Percentiles rank a stretch among this genome's conserved stretches.
Conservation (phyloP, 2,329 filamentous ascomycete species). For the Pyrenophora seminiperda region DNA sequence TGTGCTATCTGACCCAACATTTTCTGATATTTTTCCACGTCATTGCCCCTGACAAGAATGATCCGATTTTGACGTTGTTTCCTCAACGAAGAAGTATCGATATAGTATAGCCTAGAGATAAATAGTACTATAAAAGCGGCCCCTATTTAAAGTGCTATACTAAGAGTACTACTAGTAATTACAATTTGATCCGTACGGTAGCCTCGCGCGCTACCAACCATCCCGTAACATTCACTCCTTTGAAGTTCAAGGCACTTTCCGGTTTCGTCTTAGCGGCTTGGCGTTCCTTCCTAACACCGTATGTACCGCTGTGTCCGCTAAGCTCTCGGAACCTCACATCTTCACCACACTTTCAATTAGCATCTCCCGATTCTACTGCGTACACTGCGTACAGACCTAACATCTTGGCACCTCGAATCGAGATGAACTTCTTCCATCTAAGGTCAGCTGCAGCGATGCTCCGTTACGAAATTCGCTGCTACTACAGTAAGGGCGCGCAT, state of each 20-base stretch:
- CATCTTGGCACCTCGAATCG: background rate
- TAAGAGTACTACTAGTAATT: too few species aligned
- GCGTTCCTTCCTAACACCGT: background rate
- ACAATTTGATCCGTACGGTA: too few species aligned
- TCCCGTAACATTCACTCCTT: background rate
- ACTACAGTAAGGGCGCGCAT: slow-evolving; percentile 12
- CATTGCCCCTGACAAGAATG: too few species aligned
- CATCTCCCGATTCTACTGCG: slow-evolving; percentile 5
- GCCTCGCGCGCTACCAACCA: background rate
- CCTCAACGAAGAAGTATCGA: too few species aligned
- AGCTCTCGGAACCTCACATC: background rate
- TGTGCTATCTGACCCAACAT: too few species aligned
- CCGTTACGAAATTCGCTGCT: background rate
- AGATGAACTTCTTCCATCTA: slow-evolving; percentile 1
- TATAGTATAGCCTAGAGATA: too few species aligned
- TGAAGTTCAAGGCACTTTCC: background rate
- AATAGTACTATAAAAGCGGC: too few species aligned
- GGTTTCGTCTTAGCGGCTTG: slow-evolving; percentile 5
- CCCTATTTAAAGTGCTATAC: too few species aligned
- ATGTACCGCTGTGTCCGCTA: background rate
- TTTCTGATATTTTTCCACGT: too few species aligned
- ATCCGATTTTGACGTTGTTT: too few species aligned
- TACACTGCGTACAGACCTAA: slow-evolving; percentile 1
- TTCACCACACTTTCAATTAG: slow-evolving; percentile 3
- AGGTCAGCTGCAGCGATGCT: slow-evolving; percentile 6